Percentiles rank a stretch among this genome's conserved stretches.
phyloP scores from a whole-genome alignment of 805 yeast genomes.

The Saccharomycopsis oosterbeekiorum region DNA sequence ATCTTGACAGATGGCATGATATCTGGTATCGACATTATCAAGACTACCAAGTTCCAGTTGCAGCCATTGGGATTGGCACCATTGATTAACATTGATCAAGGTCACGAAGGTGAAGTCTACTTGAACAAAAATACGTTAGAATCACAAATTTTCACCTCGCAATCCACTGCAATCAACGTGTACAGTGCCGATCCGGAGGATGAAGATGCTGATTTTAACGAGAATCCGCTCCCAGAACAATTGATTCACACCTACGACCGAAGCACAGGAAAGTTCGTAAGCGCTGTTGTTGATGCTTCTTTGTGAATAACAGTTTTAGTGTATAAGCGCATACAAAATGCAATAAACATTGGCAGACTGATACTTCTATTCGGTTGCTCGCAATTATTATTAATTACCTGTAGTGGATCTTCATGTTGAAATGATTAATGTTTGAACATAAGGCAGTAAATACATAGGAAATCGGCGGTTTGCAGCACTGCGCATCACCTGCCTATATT shows the following conservation, averaged over 20 bases:
- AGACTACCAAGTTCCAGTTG: constrained; percentile 68
- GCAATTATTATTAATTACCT: not conserved
- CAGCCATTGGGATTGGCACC: constrained; percentile 82
- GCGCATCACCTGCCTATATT: not conserved
- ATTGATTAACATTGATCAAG: constrained; percentile 76
- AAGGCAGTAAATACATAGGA: no score
- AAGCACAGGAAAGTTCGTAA: constrained; percentile 45
- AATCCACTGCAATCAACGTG: constrained; percentile 76
- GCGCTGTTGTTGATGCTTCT: constrained; percentile 73
- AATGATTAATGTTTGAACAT: no score
- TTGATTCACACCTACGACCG: constrained; percentile 57
- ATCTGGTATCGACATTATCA: constrained; percentile 81
- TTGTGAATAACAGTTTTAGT: not conserved
- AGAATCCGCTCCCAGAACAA: constrained; percentile 87
- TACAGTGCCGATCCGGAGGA: constrained; percentile 59
- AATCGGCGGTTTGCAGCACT: not conserved
- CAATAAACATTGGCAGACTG: no score
- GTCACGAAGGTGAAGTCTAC: constrained; percentile 77
- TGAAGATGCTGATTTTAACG: constrained; percentile 57
- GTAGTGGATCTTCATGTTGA: not conserved
- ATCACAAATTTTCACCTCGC: constrained; percentile 73
- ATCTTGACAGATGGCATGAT: constrained; percentile 77
- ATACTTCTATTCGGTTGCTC: no score
- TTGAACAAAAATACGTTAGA: constrained; percentile 61
- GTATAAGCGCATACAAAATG: no score